phyloP scores from a whole-genome alignment of 768 basidiomycete species.

The Scleroderma citrinum region DNA sequence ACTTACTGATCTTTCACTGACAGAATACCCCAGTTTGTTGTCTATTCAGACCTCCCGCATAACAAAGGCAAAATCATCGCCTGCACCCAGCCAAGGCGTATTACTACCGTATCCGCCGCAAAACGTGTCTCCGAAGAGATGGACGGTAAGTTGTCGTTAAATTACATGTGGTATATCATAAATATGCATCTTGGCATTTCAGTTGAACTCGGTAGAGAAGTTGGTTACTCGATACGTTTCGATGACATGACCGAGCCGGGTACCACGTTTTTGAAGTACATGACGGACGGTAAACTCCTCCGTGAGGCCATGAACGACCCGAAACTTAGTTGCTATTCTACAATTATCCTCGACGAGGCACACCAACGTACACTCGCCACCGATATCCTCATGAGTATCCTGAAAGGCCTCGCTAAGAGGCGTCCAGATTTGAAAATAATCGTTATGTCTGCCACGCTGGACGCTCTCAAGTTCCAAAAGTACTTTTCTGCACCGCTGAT shows the following conservation, averaged over 20 bases:
- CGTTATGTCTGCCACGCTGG: constrained; percentile 97
- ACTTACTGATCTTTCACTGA: constrained; percentile 27
- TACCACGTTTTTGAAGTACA: constrained; percentile 96
- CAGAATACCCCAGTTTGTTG: constrained; percentile 96
- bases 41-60: constrained; percentile 89
- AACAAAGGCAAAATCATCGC: constrained; percentile 86
- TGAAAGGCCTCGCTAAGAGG: constrained; percentile 77
- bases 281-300: constrained; percentile 99
- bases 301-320: constrained; percentile 98
- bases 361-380: constrained; percentile 98
- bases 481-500: constrained; percentile 87
- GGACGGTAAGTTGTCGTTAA: constrained; percentile 91
- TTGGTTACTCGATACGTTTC: constrained; percentile 97
- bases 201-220: constrained; percentile 92
- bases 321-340: constrained; percentile 84
- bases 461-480: constrained; percentile 93
- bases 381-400: constrained; percentile 96
- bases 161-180: background rate
- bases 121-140: constrained; percentile 99
- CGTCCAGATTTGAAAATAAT: constrained; percentile 93
- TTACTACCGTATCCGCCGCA: constrained; percentile 96
- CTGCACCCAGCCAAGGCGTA: constrained; percentile 93
- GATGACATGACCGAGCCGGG: constrained; percentile 81
- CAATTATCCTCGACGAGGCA: constrained; percentile 97
- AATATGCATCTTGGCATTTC: constrained; percentile 1